Conservation (phyloP, 208 protist genomes). For the Crithidia acanthocephali region DNA sequence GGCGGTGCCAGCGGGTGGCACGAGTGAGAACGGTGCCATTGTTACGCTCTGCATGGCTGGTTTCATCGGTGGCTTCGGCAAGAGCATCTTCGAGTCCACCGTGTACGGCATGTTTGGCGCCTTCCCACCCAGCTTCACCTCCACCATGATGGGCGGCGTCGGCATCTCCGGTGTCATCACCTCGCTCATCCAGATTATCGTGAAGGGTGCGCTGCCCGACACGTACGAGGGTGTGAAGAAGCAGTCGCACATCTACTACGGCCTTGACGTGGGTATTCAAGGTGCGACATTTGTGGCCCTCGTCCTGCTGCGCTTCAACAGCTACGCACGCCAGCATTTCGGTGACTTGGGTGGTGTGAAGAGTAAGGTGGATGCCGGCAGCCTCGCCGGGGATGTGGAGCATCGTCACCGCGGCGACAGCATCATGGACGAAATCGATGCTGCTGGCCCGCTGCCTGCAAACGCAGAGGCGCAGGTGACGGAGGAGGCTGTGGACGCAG, state of each 20-base stretch:
- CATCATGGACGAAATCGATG: too few species aligned
- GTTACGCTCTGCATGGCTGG: conserved; percentile 42
- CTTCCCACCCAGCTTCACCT: conserved; percentile 63
- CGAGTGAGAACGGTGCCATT: conserved; percentile 47
- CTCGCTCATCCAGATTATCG: conserved; percentile 59
- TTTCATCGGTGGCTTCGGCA: conserved; percentile 51
- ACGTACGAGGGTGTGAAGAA: conserved; percentile 41
- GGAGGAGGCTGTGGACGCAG: too few species aligned
- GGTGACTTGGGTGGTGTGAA: conserved; percentile 27
- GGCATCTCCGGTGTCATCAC: conserved; percentile 51
- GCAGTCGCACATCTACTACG: conserved; percentile 64
- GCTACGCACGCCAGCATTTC: conserved; percentile 46
- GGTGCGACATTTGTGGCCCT: conserved; percentile 40
- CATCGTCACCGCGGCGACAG: not conserved
- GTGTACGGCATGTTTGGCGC: conserved; percentile 72
- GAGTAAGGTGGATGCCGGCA: conserved; percentile 29
- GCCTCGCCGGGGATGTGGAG: not conserved
- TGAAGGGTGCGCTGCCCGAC: conserved; percentile 48
- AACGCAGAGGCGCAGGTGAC: not conserved
- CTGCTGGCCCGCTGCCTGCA: too few species aligned
- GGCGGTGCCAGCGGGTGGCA: conserved; percentile 46
- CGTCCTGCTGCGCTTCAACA: conserved; percentile 48
- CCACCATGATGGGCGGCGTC: conserved; percentile 65
- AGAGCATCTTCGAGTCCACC: conserved; percentile 75
- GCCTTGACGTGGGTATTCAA: conserved; percentile 50